phyloP scores from a whole-genome alignment of 768 basidiomycete genomes.

The Pluteus cervinus region DNA sequence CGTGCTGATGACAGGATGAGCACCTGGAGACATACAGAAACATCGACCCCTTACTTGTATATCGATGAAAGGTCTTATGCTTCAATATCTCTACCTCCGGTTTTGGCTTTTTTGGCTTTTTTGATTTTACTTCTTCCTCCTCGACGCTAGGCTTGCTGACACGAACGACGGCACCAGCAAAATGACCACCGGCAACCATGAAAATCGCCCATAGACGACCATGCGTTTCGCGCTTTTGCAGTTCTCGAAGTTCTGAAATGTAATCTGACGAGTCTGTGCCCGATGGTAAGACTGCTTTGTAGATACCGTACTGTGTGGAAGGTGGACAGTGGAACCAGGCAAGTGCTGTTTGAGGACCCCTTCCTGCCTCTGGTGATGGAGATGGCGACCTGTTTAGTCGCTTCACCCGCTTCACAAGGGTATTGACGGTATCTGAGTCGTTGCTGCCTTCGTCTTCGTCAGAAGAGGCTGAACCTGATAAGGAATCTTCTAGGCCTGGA shows the following conservation, averaged over 20 bases:
- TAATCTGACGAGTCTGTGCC: constrained; percentile 39
- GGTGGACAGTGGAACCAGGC: constrained; percentile 89
- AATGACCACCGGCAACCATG: constrained; percentile 97
- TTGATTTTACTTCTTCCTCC: constrained; percentile 36
- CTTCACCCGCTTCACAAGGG: constrained; percentile 60
- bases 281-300: constrained; percentile 67
- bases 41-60: constrained; percentile 71
- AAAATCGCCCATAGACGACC: constrained; percentile 89
- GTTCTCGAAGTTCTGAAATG: constrained; percentile 52
- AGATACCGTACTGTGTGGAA: constrained; percentile 85
- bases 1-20: constrained; percentile 74
- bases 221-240: constrained; percentile 48
- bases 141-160: constrained; percentile 54
- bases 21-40: no score
- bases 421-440: constrained; percentile 60
- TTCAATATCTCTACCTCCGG: constrained; percentile 75
- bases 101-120: constrained; percentile 59
- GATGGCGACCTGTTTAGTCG: constrained; percentile 26
- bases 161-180: constrained; percentile 85
- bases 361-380: constrained; percentile 33
- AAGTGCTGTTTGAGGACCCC: constrained; percentile 55
- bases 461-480: constrained; percentile 81
- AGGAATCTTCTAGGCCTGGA: constrained; percentile 74
- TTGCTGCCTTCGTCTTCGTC: constrained; percentile 28
- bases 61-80: constrained; percentile 97